Conservation (phyloP, 2,329 filamentous ascomycete species). For the Neonectria hederae region DNA sequence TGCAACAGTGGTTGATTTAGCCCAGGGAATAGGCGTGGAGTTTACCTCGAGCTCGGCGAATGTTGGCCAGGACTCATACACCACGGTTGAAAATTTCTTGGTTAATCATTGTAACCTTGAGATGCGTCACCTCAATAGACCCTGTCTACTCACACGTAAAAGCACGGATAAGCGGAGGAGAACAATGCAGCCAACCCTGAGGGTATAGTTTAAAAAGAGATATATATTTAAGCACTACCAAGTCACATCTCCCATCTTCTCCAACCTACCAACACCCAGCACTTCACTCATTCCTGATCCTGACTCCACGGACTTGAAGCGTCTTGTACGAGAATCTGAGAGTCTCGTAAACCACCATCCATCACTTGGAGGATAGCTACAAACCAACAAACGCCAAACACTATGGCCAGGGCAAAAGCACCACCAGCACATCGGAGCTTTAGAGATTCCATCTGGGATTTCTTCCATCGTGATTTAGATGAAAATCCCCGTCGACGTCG, state of each 20-base stretch:
- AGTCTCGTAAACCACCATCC: neutral
- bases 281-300: neutral
- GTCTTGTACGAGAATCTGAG: neutral
- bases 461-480: neutral
- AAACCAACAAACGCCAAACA: neutral
- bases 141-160: neutral
- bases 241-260: neutral
- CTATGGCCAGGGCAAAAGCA: neutral
- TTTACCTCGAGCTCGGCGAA: too few species aligned
- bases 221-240: neutral
- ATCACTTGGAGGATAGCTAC: neutral
- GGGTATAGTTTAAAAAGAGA: neutral
- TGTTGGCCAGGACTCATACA: too few species aligned
- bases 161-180: neutral
- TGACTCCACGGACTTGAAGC: neutral
- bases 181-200: neutral
- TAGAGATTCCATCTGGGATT: neutral
- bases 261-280: neutral
- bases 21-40: too few species aligned
- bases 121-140: neutral
- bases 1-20: too few species aligned
- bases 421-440: neutral
- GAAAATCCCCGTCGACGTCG: neutral
- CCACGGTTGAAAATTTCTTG: too few species aligned
- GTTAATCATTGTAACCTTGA: neutral